Evolutionary conservation across 306 rosid species (phyloP).

Genomic region (Vicia sativa): DNA sequence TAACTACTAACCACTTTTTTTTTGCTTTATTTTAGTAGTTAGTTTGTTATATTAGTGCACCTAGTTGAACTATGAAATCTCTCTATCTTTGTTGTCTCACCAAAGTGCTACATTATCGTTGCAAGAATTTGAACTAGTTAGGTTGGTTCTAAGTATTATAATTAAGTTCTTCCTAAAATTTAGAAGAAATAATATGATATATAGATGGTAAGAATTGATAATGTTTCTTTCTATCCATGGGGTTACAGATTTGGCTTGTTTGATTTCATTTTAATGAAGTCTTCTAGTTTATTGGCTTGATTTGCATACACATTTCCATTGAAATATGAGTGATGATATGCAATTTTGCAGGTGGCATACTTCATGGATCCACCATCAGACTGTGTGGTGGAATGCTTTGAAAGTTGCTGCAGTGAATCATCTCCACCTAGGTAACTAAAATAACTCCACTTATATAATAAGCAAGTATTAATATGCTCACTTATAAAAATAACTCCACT

Average conservation of each 20-base stretch:
- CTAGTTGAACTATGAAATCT: background rate
- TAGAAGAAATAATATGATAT: no score
- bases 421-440: conserved; percentile 40
- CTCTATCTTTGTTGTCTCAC: background rate
- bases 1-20: conserved; percentile 45
- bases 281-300: background rate
- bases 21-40: conserved; percentile 10
- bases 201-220: no score
- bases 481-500: no score
- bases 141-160: no score
- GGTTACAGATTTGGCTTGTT: background rate
- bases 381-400: conserved; percentile 68
- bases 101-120: background rate
- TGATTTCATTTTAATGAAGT: background rate
- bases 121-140: no score
- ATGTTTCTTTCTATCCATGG: background rate
- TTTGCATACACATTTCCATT: no score
- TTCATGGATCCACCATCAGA: conserved; percentile 71
- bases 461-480: no score
- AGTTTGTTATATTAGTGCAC: background rate
- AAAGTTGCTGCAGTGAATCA: conserved; percentile 73
- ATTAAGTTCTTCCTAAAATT: no score
- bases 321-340: conserved; percentile 3
- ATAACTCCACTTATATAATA: no score
- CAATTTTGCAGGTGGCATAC: conserved; percentile 66